phyloP scores from a whole-genome alignment of 306 rosid species.

The Hippophae tibetana region DNA sequence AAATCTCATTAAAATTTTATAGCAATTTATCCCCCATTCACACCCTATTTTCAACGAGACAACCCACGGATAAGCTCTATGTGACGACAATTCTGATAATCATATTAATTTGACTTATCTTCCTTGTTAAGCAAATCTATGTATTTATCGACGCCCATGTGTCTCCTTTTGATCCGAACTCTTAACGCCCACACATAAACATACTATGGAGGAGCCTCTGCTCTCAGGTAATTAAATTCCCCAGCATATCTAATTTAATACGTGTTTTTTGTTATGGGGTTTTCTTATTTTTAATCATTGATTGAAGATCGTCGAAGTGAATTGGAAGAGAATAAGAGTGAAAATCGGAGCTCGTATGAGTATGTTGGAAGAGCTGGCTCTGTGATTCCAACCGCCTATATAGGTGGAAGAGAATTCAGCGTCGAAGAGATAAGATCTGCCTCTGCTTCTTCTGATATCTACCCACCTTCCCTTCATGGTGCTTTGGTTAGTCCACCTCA shows the following conservation, averaged over 20 bases:
- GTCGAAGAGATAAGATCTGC: slow-evolving; percentile 91
- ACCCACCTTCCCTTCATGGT: slow-evolving; percentile 75
- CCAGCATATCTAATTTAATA: neutral
- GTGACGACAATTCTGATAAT: too few relatives aligned
- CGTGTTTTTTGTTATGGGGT: slow-evolving; percentile 13
- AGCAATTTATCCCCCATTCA: too few relatives aligned
- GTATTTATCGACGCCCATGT: neutral
- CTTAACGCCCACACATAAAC: neutral
- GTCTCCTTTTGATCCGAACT: neutral
- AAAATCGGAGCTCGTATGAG: slow-evolving; percentile 61
- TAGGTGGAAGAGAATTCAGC: slow-evolving; percentile 68
- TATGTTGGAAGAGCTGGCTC: slow-evolving; percentile 59
- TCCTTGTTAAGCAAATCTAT: slow-evolving; percentile 22
- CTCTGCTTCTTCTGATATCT: slow-evolving; percentile 46
- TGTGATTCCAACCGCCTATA: slow-evolving; percentile 46
- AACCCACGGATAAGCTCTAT: too few relatives aligned
- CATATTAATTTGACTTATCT: slow-evolving; percentile 18
- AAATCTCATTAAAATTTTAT: too few relatives aligned
- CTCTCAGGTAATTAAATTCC: slow-evolving; percentile 43
- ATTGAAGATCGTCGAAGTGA: slow-evolving; percentile 41
- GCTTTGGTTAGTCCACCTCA: slow-evolving; percentile 58
- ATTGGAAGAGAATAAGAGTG: slow-evolving; percentile 43
- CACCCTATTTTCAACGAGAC: too few relatives aligned
- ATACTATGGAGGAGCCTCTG: slow-evolving; percentile 60
- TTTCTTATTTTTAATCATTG: neutral